Percentiles rank a stretch among this genome's conserved stretches.
Conservation (phyloP, 1,284 basidiomycete genomes). For the Takashimella tepidaria region DNA sequence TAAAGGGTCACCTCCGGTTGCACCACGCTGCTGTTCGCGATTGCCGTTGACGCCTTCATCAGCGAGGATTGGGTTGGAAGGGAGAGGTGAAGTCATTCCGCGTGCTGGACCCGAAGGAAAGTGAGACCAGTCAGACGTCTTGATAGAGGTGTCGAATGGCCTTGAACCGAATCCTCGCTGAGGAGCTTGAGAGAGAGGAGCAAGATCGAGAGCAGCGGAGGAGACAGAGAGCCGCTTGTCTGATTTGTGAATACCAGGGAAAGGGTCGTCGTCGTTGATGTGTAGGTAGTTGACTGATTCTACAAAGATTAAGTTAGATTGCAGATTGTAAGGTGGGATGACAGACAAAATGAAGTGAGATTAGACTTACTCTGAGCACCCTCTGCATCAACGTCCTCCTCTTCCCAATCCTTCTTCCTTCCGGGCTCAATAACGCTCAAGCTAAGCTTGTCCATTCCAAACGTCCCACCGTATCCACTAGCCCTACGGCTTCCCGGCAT, state of each 20-base stretch:
- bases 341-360: no score
- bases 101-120: conserved; percentile 59
- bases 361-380: conserved; percentile 44
- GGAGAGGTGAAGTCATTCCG: conserved; percentile 50
- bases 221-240: conserved; percentile 68
- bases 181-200: conserved; percentile 76
- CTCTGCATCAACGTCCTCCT: conserved; percentile 44
- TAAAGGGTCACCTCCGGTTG: conserved; percentile 8
- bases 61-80: conserved; percentile 58
- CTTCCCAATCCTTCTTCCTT: conserved; percentile 25
- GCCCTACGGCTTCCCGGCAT: conserved; percentile 47
- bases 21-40: conserved; percentile 44
- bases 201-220: conserved; percentile 86
- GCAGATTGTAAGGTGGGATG: no score
- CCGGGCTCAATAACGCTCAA: conserved; percentile 42
- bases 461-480: conserved; percentile 41
- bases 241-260: conserved; percentile 52
- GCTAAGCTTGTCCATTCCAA: conserved; percentile 48
- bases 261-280: conserved; percentile 89
- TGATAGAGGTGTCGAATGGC: conserved; percentile 56
- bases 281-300: conserved; percentile 88
- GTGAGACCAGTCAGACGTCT: conserved; percentile 89
- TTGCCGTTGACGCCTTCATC: conserved; percentile 33
- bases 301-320: conserved; percentile 40
- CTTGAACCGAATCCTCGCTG: conserved; percentile 61